Evolutionary conservation across 768 basidiomycete species (phyloP), one percentile per base, ranked within the genome.

Genomic region (Tricholoma saponaceum): DNA sequence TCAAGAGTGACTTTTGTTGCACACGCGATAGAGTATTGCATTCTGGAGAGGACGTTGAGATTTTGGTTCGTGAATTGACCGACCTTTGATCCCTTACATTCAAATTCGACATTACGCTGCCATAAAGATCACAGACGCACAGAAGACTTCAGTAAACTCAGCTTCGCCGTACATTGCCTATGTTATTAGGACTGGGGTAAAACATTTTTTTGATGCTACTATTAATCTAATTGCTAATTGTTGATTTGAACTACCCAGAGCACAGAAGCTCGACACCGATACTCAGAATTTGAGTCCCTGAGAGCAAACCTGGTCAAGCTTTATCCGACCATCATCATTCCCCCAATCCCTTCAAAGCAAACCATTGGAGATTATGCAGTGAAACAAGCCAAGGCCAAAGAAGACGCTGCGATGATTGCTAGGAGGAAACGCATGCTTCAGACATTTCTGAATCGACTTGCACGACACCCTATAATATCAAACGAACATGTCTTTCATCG

Each of bases 271-370:
- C 83, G 85, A 32, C 91, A 97, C 64, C 85, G 97, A 41, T 99
- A 99, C 72, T 98, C 96, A 2, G 95, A 98, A 70, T 99, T 99
- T 72, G 94, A 98, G 73, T 94, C 93, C 22, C 78, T 99, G 39
- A 86, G 97, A 52, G 80, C 82, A 53, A 89, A 81, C 60, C 83
- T 99, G 50, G 80, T 85, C 52, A 93, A 86, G 66, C 79, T 99
- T 46, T 97, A 99, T 70, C 97, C 97, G 0, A 97, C 95, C 8
- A 76, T 95, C 64, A 98, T 99, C 66, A 89, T 99, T 59, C 96
- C 97, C 2, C 97, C 97, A 43, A 97, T 99, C 53, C 97, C 97
- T 2, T 95, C 92, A 1, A 98, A 99, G 74, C 94, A 98, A 74
- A 89, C 90, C 1, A 79, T 99, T 37, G 85, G 92, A 7, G 97